These are phyloP conservation scores for Colletotrichum echinochloae DNA, from an alignment of 2,329 filamentous ascomycete species.

Conservation along the genomic window DNA sequence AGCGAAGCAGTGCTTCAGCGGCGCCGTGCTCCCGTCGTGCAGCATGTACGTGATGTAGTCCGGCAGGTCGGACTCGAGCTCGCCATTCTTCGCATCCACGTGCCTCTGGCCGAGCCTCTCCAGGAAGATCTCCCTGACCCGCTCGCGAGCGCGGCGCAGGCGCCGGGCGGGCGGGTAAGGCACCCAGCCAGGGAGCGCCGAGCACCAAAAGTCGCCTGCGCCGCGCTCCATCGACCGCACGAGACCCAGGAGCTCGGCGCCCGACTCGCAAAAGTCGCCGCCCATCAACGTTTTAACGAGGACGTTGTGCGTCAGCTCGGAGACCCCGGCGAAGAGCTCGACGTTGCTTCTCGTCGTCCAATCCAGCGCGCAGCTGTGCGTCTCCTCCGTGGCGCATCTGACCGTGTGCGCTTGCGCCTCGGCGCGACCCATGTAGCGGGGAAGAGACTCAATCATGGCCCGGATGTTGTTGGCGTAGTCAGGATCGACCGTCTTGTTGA, in stretches of 20 bases:
- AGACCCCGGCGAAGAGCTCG: conserved; percentile 36
- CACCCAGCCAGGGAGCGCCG: conserved; percentile 40
- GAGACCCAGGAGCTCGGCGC: conserved; percentile 37
- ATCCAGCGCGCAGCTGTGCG: conserved; percentile 36
- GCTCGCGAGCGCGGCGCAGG: conserved; percentile 33
- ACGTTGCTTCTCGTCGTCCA: conserved; percentile 29
- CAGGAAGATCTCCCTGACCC: conserved; percentile 40
- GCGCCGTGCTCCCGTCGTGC: conserved; percentile 35
- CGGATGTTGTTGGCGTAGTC: conserved; percentile 38
- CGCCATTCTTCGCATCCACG: conserved; percentile 16
- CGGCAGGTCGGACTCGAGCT: conserved; percentile 19
- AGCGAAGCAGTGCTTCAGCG: conserved; percentile 31
- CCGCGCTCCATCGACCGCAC: conserved; percentile 39
- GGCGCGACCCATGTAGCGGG: conserved; percentile 33
- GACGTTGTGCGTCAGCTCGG: conserved; percentile 38
- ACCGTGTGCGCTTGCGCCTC: conserved; percentile 28
- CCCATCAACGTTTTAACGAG: conserved; percentile 40
- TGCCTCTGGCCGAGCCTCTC: conserved; percentile 39
- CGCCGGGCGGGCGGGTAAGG: conserved; percentile 37
- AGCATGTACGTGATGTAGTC: conserved; percentile 43
- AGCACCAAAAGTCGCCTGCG: conserved; percentile 29
- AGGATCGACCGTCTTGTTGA: conserved; percentile 41
- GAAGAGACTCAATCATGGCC: conserved; percentile 29
- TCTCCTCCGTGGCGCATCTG: conserved; percentile 39
- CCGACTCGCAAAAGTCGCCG: conserved; percentile 41